Percentiles rank a stretch among this genome's conserved stretches.
These are phyloP conservation scores for Blepharisma japonicum DNA, from an alignment of 73 alveolate species.

Conservation along the genomic window DNA sequence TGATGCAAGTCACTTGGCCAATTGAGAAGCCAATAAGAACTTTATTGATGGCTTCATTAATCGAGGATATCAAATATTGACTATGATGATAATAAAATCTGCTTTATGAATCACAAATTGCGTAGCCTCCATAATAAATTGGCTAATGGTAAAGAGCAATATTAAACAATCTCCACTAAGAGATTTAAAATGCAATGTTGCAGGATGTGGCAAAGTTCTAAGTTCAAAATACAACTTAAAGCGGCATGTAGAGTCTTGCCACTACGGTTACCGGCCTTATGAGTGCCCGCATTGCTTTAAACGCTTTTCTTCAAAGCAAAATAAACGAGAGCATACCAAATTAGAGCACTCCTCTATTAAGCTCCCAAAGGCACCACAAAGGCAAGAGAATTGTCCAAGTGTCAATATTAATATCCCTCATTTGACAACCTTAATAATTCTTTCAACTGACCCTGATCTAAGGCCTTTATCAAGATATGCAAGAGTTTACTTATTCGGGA, in stretches of 20 bases:
- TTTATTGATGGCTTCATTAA: no score
- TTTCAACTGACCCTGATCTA: background rate
- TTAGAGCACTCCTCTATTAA: background rate
- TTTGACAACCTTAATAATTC: background rate
- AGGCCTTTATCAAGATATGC: conserved; percentile 14
- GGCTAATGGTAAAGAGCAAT: no score
- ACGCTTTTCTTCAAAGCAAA: conserved; percentile 20
- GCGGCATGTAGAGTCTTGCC: conserved; percentile 12
- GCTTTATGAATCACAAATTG: no score
- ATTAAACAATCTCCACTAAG: no score
- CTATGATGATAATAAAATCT: no score
- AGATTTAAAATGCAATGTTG: conserved; percentile 1
- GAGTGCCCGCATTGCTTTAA: conserved; percentile 24
- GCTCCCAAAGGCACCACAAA: background rate
- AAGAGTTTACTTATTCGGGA: background rate
- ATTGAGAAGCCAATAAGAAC: no score
- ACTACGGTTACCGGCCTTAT: background rate
- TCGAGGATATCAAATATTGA: no score
- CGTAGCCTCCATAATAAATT: no score
- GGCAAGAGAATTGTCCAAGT: background rate
- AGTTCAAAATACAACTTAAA: conserved; percentile 24
- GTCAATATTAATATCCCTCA: background rate
- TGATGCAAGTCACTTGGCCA: no score
- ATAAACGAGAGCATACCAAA: conserved; percentile 5
- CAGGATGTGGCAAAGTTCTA: background rate